These are phyloP conservation scores for Venturia carpophila DNA, from an alignment of 2,329 filamentous ascomycete genomes.

Conservation along the genomic window DNA sequence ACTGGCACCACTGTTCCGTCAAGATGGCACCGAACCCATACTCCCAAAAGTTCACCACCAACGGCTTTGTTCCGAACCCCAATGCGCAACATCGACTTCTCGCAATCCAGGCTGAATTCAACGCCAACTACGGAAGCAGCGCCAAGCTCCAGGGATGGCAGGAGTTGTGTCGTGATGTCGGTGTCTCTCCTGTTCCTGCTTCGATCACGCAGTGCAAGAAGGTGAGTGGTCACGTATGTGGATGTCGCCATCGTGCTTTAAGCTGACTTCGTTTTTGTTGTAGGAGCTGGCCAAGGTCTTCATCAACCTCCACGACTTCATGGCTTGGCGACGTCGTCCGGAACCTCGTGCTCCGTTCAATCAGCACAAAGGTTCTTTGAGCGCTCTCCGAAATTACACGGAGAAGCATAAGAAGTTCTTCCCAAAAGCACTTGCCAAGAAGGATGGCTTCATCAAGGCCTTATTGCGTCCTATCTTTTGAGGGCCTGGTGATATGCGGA, in stretches of 20 bases:
- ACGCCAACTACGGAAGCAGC: conserved; percentile 22
- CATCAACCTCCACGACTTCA: conserved; percentile 26
- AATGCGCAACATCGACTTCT: neutral
- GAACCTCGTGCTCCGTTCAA: conserved; percentile 12
- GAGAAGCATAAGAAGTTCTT: conserved; percentile 21
- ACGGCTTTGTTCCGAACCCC: conserved; percentile 20
- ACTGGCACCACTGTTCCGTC: neutral
- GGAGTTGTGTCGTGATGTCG: conserved; percentile 25
- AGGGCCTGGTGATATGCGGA: no score
- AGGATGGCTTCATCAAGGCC: conserved; percentile 23
- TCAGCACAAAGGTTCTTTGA: conserved; percentile 22
- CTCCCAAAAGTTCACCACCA: conserved; percentile 5
- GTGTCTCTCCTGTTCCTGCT: conserved; percentile 21
- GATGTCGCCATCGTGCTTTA: neutral
- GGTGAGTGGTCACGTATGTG: conserved; percentile 18
- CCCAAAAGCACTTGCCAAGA: conserved; percentile 24
- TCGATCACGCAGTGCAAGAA: conserved; percentile 27
- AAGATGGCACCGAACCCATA: neutral
- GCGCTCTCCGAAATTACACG: conserved; percentile 22
- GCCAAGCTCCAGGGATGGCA: conserved; percentile 25
- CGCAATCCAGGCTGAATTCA: conserved; percentile 20
- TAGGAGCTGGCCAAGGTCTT: conserved; percentile 23
- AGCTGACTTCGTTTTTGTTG: neutral
- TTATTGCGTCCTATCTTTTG: conserved; percentile 21
- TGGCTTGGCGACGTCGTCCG: conserved; percentile 24